Evolutionary conservation across 768 basidiomycete genomes (phyloP).

Genomic region (Boletus reticulatus): DNA sequence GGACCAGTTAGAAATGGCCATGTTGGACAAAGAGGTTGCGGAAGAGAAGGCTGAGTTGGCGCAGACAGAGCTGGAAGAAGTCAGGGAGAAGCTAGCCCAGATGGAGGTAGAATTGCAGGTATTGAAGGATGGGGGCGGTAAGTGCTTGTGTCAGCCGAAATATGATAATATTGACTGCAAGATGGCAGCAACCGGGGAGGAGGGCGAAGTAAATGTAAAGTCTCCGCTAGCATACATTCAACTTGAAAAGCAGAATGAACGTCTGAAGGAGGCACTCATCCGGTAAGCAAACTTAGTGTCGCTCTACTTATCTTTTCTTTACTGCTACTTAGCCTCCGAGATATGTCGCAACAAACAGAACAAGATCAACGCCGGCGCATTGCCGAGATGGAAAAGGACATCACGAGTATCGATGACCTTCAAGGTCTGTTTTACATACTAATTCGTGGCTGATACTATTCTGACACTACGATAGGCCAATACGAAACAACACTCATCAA

Average conservation of each 20-base stretch:
- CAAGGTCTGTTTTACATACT: slow-evolving; percentile 51
- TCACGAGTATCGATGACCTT: slow-evolving; percentile 73
- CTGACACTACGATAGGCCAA: slow-evolving; percentile 48
- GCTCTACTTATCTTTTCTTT: background rate
- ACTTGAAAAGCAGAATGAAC: slow-evolving; percentile 94
- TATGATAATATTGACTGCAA: slow-evolving; percentile 1
- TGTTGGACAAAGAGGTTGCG: slow-evolving; percentile 95
- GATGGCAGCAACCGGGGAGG: slow-evolving; percentile 24
- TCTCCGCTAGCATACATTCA: slow-evolving; percentile 72
- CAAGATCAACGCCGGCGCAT: slow-evolving; percentile 79
- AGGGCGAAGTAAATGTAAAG: slow-evolving; percentile 40
- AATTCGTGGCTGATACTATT: background rate
- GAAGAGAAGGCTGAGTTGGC: slow-evolving; percentile 87
- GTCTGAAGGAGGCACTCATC: slow-evolving; percentile 91
- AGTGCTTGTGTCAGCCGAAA: background rate
- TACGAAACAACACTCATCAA: slow-evolving; percentile 79
- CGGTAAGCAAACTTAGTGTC: slow-evolving; percentile 43
- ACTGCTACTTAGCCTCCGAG: slow-evolving; percentile 61
- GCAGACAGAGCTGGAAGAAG: slow-evolving; percentile 72
- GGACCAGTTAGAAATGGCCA: slow-evolving; percentile 92
- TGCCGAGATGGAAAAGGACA: slow-evolving; percentile 86
- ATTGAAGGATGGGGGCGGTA: slow-evolving; percentile 56
- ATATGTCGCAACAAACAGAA: slow-evolving; percentile 86
- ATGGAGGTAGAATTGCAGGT: slow-evolving; percentile 83
- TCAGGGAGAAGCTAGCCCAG: slow-evolving; percentile 75